These are phyloP conservation scores for Avena insularis DNA, from an alignment of 176 grass and related monocot genomes.

Conservation along the genomic window DNA sequence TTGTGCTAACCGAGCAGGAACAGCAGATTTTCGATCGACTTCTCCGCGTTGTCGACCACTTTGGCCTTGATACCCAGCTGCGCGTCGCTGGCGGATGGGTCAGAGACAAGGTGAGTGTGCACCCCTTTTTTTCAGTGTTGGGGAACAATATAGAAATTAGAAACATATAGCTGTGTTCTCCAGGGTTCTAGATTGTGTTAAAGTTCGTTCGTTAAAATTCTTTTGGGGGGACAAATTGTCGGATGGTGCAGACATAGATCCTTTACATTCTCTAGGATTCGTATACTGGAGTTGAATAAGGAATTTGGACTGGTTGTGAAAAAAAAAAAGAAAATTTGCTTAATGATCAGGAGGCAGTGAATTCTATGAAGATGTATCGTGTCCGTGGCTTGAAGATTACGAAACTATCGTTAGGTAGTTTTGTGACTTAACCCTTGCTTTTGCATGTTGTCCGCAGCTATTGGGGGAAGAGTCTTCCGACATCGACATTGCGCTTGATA, in stretches of 20 bases:
- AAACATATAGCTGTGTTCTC: no score
- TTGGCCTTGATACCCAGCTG: slow-evolving; percentile 53
- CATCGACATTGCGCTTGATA: slow-evolving; percentile 93
- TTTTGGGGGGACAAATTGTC: background rate
- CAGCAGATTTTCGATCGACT: slow-evolving; percentile 62
- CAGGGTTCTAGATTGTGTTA: background rate
- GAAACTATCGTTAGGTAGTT: background rate
- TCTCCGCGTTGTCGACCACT: slow-evolving; percentile 65
- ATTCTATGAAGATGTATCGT: background rate
- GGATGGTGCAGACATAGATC: background rate
- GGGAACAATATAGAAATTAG: no score
- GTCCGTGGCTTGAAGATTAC: background rate
- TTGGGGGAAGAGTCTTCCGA: slow-evolving; percentile 78
- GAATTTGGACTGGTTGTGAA: no score
- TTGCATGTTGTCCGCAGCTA: slow-evolving; percentile 44
- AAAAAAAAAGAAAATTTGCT: background rate
- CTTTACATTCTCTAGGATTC: background rate
- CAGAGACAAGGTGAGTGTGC: background rate
- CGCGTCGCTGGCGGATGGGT: slow-evolving; percentile 60
- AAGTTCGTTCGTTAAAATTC: background rate
- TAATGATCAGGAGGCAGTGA: background rate
- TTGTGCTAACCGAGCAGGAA: slow-evolving; percentile 73
- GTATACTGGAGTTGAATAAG: no score
- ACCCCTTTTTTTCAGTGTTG: no score
- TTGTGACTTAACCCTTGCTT: background rate